Base-by-base conservation (phyloP, 2,329 filamentous ascomycete species). In the Paracoccidioides brasiliensis region DNA sequence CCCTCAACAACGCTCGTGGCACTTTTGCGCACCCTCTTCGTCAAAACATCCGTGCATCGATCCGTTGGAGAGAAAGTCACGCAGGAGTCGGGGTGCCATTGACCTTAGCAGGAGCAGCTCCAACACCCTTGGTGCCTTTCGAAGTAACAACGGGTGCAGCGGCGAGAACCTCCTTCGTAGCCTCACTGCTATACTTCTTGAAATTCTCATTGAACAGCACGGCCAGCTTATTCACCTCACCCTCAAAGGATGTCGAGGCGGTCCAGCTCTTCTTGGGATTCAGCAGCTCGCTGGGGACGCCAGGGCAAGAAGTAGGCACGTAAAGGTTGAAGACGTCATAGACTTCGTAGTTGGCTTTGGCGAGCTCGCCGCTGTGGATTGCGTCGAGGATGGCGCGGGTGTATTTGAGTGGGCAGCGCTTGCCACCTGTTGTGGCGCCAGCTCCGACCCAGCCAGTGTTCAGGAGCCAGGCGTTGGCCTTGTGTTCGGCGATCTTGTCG, bases 371-470 rank as follows among this genome's bases (percentile, higher is more conserved):
- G 53, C 83, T 90, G 85, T 98, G 93, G 76, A 98, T 96, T 70
- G 91, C 87, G 73, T 98, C 91, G 65, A 98, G 84, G 72, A 98
- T 97, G 67, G 93, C 91, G 67, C 93, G 90, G 42, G 93, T 98
- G 80, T 97, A 98, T 79, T 96, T 96, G 72, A 97, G 82, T 61
- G 91, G 91, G 82, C 91, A 97, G 65, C 91, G 87, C 83, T 95
- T 95, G 73, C 90, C 90, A 63, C 90, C 91, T 67, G 90, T 93
- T 66, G 85, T 83, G 68, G 86, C 88, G 69, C 89, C 88, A 66
- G 90, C 90, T 69, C 90, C 90, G 70, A 94, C 90, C 90, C 90
- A 96, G 65, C 90, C 90, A 66, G 90, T 96, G 85, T 96, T 96
- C 74, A 98, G 85, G 64, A 98, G 81, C 93, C 93, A 98, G 66